Base-by-base conservation (phyloP, 306 rosid species). In the Arachis stenosperma region DNA sequence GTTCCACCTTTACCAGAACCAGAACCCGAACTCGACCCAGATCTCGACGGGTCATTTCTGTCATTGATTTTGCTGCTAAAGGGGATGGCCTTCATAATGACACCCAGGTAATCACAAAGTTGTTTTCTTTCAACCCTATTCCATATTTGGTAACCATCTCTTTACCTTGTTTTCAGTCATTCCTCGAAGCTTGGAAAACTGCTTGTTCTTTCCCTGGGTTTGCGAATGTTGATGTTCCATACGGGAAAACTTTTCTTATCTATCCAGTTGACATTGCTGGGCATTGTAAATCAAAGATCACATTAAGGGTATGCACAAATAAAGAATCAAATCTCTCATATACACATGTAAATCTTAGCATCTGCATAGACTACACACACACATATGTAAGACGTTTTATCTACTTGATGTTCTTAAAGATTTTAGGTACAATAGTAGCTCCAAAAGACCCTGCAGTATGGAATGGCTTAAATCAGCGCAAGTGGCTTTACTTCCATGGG, bases 21-120 rank as follows among this genome's bases (percentile, higher is more conserved):
- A 48, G 67, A 42, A 33, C 37, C 4, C 64, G 67, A 42, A 47
- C 75, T 55, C 57, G 67, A 42, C 46, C 84, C 57, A 83, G 75
- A 83, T 82, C 87, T 67, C 82, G 52, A 57, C 67, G 88, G 83
- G 79, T 83, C 62, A 30, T 93, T 67, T 81, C 65, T 64, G 78
- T 89, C 11, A 44, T 3, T 60, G 91, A 91, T 59, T 93, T 77
- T 78, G 97, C 94, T 52, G 98, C 94, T 2, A 75, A 43, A 76
- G 98, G 97, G 69, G 90, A 93, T 81, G 94, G 92, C 47, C 17
- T 85, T 70, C 79, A 79, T 42, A 79, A 93, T 79, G 97, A 93
- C 58, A 86, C 96, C 27, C 48, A 82, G 90, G 97, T 92, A n/a
- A 47, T 46, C 69, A 73, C 40, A 42, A 37, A 6, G 7, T 60